These are phyloP conservation scores for Sphaceloma murrayae DNA, from an alignment of 2,329 filamentous ascomycete genomes.

Conservation along the genomic window DNA sequence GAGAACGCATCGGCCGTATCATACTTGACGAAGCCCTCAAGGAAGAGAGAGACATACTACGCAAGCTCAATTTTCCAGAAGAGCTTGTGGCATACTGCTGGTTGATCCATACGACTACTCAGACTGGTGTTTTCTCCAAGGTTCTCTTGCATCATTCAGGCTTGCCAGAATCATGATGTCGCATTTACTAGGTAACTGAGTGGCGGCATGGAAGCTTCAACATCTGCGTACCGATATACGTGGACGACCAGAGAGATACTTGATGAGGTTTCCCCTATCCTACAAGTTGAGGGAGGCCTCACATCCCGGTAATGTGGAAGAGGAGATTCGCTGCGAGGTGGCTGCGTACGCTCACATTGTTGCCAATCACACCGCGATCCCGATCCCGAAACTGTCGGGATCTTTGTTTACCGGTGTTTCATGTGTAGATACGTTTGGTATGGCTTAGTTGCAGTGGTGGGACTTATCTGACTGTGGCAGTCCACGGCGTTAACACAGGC, in stretches of 20 bases:
- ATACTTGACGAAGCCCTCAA: not conserved
- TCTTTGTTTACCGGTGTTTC: slow-evolving; percentile 21
- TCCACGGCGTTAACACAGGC: not conserved
- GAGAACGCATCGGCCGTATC: not conserved
- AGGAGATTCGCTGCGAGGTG: slow-evolving; percentile 37
- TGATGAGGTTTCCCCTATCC: not conserved
- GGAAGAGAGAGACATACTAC: not conserved
- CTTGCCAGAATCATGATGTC: not conserved
- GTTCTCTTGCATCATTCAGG: not conserved
- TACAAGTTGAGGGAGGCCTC: slow-evolving; percentile 30
- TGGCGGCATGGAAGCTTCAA: slow-evolving; percentile 11
- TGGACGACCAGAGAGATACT: not conserved
- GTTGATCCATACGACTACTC: not conserved
- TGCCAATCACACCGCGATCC: slow-evolving; percentile 31
- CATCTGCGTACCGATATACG: not conserved
- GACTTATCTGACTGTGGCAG: not conserved
- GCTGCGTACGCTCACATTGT: slow-evolving; percentile 35
- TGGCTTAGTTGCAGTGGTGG: not conserved
- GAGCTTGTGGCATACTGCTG: not conserved
- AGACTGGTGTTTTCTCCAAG: not conserved
- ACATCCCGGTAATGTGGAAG: slow-evolving; percentile 36
- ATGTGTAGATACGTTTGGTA: not conserved
- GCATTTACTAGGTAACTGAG: not conserved
- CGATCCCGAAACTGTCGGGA: slow-evolving; percentile 29
- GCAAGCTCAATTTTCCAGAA: not conserved